These are phyloP conservation scores for Chiua sp. DNA, from an alignment of 1,284 basidiomycete genomes.

Conservation along the genomic window DNA sequence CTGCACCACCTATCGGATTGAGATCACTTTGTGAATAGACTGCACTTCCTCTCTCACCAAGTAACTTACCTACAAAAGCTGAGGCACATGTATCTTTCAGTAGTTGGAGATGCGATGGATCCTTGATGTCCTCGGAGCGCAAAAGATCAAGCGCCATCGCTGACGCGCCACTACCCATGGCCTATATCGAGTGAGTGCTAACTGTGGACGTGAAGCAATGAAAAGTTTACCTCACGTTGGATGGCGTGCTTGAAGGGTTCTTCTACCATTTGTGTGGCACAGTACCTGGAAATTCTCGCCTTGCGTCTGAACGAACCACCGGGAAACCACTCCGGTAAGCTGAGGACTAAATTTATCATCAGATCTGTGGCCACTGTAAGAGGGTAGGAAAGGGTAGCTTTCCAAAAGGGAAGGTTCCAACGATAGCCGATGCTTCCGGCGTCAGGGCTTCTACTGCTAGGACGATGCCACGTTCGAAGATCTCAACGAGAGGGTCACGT, in stretches of 20 bases:
- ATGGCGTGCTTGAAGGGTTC: constrained; percentile 25
- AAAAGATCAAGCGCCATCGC: constrained; percentile 24
- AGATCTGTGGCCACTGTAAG: no score
- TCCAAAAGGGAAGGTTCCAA: no score
- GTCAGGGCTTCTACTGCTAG: constrained; percentile 21
- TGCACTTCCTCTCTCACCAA: not conserved
- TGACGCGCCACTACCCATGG: constrained; percentile 3
- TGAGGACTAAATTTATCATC: constrained; percentile 17
- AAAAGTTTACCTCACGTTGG: constrained; percentile 19
- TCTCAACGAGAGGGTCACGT: constrained; percentile 25
- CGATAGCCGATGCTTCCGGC: constrained; percentile 18
- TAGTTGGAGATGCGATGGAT: constrained; percentile 9
- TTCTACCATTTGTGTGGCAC: constrained; percentile 17
- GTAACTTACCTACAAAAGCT: constrained; percentile 28
- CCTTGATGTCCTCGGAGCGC: not conserved
- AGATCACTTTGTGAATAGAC: not conserved
- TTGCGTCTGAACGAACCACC: constrained; percentile 18
- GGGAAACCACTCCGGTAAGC: constrained; percentile 30
- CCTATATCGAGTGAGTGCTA: constrained; percentile 11
- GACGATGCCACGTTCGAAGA: constrained; percentile 16
- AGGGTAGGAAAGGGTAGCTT: no score
- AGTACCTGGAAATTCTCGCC: constrained; percentile 17
- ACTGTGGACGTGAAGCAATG: no score
- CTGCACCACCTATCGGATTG: constrained; percentile 23
- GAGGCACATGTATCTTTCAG: constrained; percentile 25